Base-by-base conservation (phyloP, 345 rosid species). In the Eucalyptus decipiens region DNA sequence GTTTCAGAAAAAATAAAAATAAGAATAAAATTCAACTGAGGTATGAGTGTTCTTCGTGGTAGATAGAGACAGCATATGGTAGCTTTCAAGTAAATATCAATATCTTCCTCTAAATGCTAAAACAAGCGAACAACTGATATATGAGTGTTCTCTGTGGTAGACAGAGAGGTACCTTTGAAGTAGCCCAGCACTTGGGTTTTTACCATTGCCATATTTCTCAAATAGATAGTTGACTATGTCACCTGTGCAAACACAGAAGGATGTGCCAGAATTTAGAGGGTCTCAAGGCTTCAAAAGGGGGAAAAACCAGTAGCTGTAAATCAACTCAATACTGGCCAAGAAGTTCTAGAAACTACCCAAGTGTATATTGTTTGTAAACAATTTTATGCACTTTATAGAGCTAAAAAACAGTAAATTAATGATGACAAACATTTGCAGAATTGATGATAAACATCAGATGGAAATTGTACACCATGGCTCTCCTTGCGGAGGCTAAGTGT, bases 181-280 rank as follows among this genome's bases (percentile, higher is more conserved):
- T 88, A 96, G 94, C 13, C 97, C 98, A 8, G 87, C 85, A 30
- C 97, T 93, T 81, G 97, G 99, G 76, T 56, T 92, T 92, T 90
- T 95, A 65, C 96, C 97, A 87, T 92, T 92, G 88, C 97, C 99
- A 93, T 96, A 95, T 90, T 92, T 95, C 91, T 93, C 89, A 91
- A 94, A 97, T 32, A 97, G 92, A 92, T 95, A 95, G 72, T 94
- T 96, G 67, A 96, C 99, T 80, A 96, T 96, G 89, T 96, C 98
- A 89, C 97, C 99, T 96, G 86, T 43, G 86, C 83, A 76, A 37
- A 37, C 15, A 72, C 83, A 72, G 83, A 69, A 69, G 81, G 11
- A 72, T 37, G 80, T 72, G 83, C 83, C 45, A 72, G 4, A 76
- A 40, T 37, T 37, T 76, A 76, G 9, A 76, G 47, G 4, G 1